Conservation (phyloP, 441 rosid genomes). For the Geranium incanum region DNA sequence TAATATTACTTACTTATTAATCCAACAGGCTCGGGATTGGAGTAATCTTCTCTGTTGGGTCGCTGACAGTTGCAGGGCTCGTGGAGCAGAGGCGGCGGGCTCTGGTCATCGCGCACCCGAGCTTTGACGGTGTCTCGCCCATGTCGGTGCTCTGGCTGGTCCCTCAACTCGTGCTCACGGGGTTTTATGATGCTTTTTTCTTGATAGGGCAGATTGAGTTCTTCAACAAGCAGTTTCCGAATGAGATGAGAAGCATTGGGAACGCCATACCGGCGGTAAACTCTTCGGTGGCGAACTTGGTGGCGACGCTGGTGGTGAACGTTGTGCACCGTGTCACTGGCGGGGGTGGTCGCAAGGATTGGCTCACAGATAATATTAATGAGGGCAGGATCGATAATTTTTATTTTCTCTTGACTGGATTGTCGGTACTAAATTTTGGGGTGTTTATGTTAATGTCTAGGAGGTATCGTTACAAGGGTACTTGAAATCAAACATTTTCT, state of each 20-base stretch:
- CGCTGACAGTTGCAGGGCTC: constrained; percentile 54
- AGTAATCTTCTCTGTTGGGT: constrained; percentile 35
- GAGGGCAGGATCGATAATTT: background rate
- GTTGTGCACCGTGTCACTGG: background rate
- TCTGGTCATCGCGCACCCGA: constrained; percentile 27
- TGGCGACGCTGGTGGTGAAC: background rate
- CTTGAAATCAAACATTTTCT: background rate
- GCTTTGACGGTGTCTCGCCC: constrained; percentile 21
- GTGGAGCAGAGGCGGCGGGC: constrained; percentile 46
- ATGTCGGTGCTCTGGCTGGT: constrained; percentile 48
- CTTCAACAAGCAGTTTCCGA: background rate
- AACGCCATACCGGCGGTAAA: background rate
- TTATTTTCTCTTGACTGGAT: background rate
- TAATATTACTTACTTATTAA: too few relatives aligned
- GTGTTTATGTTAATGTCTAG: background rate
- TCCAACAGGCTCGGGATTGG: constrained; percentile 40
- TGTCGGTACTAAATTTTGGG: background rate
- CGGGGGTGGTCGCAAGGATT: background rate
- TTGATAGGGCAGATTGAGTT: constrained; percentile 1
- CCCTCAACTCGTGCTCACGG: background rate
- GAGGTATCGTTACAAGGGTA: background rate
- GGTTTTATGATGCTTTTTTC: background rate
- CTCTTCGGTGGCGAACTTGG: background rate
- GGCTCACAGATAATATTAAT: background rate
- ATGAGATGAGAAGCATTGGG: background rate